Evolutionary conservation across 2,329 filamentous ascomycete species (phyloP), one percentile per base, ranked within the genome.

Genomic region (Penicillium sp.): DNA sequence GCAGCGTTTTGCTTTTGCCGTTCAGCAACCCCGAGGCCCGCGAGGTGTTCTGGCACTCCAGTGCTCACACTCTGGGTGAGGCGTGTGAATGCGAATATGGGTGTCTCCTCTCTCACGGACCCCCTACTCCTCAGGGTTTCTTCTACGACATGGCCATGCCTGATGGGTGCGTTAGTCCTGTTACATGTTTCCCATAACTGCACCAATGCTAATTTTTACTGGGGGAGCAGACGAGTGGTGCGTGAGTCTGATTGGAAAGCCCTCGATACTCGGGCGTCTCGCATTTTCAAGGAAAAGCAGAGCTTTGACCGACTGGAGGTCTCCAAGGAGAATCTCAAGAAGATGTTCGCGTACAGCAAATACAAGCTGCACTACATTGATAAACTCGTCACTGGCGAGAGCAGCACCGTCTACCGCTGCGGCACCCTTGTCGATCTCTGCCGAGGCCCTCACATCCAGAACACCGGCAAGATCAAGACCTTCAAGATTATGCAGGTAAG

Each of bases 351-450:
- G 62, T 95, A 95, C 79, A 96, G 95, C 80, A 93, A 93, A 71
- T 97, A 95, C 79, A 97, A 99, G 81, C 84, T 95, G 69, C 88
- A 96, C 71, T 95, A 97, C 72, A 97, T 99, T 75, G 86, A 89
- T 62, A 87, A 90, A 76, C 90, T 95, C 72, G 88, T 97, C 53
- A 89, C 95, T 61, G 90, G 89, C 61, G 91, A 89, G 48, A 89
- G 81, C 67, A 95, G 89, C 68, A 97, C 93, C 9, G 92, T 97
- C 34, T 99, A 97, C 73, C 84, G 89, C 56, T 95, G 90, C 65
- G 93, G 93, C 50, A 90, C 90, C 12, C 78, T 97, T 49, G 95
- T 97, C 64, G 93, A 99, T 80, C 77, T 97, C 56, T 97, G 93
- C 77, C 83, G 90, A 69, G 93, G 93, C 31, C 93, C 93, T 55